phyloP scores from a whole-genome alignment of 305 asterid genomes.

The Andrographis paniculata region DNA sequence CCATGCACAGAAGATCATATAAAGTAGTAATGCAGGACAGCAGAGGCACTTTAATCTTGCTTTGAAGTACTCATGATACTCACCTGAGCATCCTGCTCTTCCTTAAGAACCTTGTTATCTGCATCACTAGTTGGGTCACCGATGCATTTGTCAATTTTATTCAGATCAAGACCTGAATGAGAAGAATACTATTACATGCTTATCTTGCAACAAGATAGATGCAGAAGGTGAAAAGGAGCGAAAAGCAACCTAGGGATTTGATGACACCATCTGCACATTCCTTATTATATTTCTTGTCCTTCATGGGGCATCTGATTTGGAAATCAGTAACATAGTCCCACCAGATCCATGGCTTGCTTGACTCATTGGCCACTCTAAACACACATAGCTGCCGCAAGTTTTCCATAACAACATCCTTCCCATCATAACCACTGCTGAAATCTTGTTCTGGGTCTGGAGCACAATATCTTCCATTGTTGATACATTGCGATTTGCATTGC shows the following conservation, averaged over 20 bases:
- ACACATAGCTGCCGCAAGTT: conserved; percentile 93
- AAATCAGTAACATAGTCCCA: conserved; percentile 99
- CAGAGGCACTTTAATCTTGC: conserved; percentile 9
- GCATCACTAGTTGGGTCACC: conserved; percentile 83
- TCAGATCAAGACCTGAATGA: conserved; percentile 65
- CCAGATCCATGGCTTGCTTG: conserved; percentile 90
- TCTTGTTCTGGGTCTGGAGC: conserved; percentile 99
- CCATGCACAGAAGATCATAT: neutral
- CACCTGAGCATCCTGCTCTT: conserved; percentile 94
- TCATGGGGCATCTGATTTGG: conserved; percentile 97
- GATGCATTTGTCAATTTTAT: conserved; percentile 72
- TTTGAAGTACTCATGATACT: conserved; percentile 18
- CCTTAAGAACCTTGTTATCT: conserved; percentile 71
- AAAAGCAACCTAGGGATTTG: conserved; percentile 63
- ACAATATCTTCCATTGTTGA: conserved; percentile 89
- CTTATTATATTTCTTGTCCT: conserved; percentile 85
- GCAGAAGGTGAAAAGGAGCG: conserved; percentile 7
- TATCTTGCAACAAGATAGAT: neutral
- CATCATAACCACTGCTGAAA: conserved; percentile 85
- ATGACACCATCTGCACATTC: conserved; percentile 79
- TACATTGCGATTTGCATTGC: conserved; percentile 95
- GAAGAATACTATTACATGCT: conserved; percentile 12
- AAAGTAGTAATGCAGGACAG: neutral
- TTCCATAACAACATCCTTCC: conserved; percentile 86
- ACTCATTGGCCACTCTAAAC: conserved; percentile 78